Conservation (phyloP, 495 filamentous ascomycete species). For the Neurospora pannonica region DNA sequence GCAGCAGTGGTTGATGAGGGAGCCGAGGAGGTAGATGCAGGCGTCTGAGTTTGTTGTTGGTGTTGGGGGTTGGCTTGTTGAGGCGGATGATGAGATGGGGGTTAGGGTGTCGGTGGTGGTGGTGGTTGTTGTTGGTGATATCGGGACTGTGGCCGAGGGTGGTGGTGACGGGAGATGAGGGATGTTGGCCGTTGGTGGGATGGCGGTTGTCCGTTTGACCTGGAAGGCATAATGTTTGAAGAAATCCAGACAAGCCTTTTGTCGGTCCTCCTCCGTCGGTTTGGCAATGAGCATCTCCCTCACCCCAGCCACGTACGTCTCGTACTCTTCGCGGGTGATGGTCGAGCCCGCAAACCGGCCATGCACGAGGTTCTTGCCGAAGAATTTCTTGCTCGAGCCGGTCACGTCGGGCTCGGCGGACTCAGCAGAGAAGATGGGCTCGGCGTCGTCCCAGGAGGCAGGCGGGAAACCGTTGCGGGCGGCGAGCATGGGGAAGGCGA, state of each 20-base stretch:
- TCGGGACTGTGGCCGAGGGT: not conserved
- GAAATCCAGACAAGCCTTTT: conserved; percentile 11
- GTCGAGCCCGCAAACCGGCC: conserved; percentile 7
- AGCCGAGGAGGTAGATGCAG: conserved; percentile 20
- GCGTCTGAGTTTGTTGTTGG: conserved; percentile 4
- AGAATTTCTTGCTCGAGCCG: not conserved
- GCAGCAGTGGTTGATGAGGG: conserved; percentile 28
- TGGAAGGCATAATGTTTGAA: conserved; percentile 23
- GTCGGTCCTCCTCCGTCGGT: conserved; percentile 1
- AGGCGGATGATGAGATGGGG: not conserved
- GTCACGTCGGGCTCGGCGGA: not conserved
- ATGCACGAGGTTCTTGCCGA: conserved; percentile 13
- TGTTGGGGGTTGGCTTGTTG: not conserved
- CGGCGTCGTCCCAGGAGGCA: not conserved
- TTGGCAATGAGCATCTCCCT: not conserved
- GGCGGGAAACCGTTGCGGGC: conserved; percentile 4
- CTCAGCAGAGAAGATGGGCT: not conserved
- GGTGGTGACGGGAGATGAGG: not conserved
- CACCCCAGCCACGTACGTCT: conserved; percentile 2
- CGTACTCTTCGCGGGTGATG: conserved; percentile 13
- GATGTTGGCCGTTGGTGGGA: not conserved
- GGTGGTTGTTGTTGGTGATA: not conserved
- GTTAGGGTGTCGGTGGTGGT: not conserved
- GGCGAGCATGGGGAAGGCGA: conserved; percentile 12
- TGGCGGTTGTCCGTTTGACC: not conserved